Conservation (phyloP, 1,284 basidiomycete genomes). For the Schizopora paradoxa region DNA sequence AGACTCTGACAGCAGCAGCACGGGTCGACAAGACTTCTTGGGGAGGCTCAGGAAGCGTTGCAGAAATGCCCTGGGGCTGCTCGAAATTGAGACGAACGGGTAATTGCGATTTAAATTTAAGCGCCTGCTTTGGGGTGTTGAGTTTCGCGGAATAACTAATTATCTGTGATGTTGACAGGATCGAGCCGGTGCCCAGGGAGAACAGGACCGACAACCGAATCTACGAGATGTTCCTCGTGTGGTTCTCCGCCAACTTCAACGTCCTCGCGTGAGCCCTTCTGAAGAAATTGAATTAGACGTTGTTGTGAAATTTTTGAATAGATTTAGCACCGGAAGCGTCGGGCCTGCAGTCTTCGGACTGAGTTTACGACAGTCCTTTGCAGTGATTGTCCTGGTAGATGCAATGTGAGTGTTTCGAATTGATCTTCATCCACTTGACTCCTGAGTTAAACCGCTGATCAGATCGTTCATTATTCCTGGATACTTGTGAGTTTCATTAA, state of each 20-base stretch:
- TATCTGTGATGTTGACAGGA: conserved; percentile 31
- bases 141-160: too few species aligned
- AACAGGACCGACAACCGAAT: conserved; percentile 47
- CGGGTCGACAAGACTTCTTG: too few species aligned
- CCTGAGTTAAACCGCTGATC: conserved; percentile 4
- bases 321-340: conserved; percentile 49
- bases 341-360: conserved; percentile 57
- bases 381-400: conserved; percentile 50
- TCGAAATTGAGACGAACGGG: conserved; percentile 9
- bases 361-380: conserved; percentile 46
- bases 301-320: conserved; percentile 21
- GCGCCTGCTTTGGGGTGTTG: too few species aligned
- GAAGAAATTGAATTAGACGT: neutral
- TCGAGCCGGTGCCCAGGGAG: conserved; percentile 43
- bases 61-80: too few species aligned
- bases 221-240: conserved; percentile 62
- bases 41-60: too few species aligned
- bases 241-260: conserved; percentile 62
- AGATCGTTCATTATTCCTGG: conserved; percentile 35
- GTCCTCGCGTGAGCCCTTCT: conserved; percentile 41
- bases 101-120: too few species aligned
- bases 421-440: neutral
- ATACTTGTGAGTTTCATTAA: conserved; percentile 44
- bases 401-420: conserved; percentile 39
- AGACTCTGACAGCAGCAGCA: too few species aligned